Evolutionary conservation across 2,329 filamentous ascomycete species (phyloP).

Genomic region (Neofusicoccum sp.): DNA sequence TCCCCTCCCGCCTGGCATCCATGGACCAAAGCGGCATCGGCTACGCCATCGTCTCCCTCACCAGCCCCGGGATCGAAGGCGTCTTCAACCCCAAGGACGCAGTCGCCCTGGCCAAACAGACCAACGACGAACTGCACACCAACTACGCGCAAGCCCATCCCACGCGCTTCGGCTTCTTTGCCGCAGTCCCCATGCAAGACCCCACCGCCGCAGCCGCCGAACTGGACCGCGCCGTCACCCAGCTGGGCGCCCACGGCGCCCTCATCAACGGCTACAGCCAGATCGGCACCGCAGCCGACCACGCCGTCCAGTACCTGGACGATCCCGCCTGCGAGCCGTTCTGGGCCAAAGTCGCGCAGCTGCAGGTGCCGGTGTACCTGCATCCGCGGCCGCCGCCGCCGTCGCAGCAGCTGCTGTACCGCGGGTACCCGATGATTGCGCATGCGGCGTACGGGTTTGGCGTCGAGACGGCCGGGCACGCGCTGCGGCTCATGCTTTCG

Average conservation of each 20-base stretch:
- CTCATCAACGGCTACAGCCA: conserved; percentile 58
- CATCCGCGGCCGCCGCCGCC: conserved; percentile 56
- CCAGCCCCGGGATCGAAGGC: conserved; percentile 29
- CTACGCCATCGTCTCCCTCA: conserved; percentile 29
- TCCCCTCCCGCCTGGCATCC: conserved; percentile 24
- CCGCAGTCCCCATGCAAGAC: conserved; percentile 45
- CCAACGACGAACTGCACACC: conserved; percentile 25
- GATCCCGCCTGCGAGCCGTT: conserved; percentile 60
- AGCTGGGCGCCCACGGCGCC: conserved; percentile 40
- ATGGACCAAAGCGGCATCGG: conserved; percentile 24
- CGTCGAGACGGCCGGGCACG: conserved; percentile 36
- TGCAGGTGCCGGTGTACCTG: conserved; percentile 64
- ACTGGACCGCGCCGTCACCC: conserved; percentile 52
- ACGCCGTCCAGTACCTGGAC: conserved; percentile 62
- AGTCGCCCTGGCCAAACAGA: conserved; percentile 24
- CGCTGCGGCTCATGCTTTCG: conserved; percentile 57
- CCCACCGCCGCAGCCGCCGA: conserved; percentile 52
- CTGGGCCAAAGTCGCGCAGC: conserved; percentile 57
- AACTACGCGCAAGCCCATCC: not conserved
- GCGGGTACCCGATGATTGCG: conserved; percentile 39
- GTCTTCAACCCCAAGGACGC: conserved; percentile 26
- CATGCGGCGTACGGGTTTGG: conserved; percentile 21
- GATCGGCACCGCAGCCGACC: conserved; percentile 57
- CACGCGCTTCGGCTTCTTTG: not conserved
- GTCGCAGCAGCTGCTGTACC: conserved; percentile 4